phyloP scores from a whole-genome alignment of 805 yeast species.

The Starmerella sirachaensis region DNA sequence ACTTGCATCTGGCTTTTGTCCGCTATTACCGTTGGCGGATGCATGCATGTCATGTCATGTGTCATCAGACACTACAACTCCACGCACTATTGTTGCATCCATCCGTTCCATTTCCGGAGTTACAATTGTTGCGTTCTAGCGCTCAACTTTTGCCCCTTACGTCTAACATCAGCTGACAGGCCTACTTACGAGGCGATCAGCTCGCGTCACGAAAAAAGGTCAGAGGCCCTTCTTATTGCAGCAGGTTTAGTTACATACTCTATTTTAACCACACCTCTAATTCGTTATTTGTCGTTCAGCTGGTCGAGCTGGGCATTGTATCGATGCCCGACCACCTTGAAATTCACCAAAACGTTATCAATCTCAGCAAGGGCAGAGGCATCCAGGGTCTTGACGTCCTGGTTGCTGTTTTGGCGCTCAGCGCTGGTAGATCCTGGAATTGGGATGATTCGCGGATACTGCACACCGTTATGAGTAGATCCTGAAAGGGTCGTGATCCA shows the following conservation, averaged over 20 bases:
- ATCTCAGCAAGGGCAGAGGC: conserved; percentile 48
- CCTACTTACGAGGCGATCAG: too few species aligned
- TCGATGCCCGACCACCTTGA: conserved; percentile 46
- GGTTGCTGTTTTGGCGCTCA: conserved; percentile 51
- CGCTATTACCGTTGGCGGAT: too few species aligned
- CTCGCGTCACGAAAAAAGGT: too few species aligned
- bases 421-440: conserved; percentile 66
- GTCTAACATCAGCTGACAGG: too few species aligned
- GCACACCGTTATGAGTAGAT: conserved; percentile 15
- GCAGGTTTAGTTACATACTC: not conserved
- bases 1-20: too few species aligned
- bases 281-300: conserved; percentile 4
- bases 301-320: conserved; percentile 28
- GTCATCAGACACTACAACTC: too few species aligned
- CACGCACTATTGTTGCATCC: too few species aligned
- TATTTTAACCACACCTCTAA: not conserved
- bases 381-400: conserved; percentile 34
- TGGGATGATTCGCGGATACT: conserved; percentile 50
- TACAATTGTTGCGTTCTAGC: too few species aligned
- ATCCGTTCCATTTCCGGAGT: too few species aligned
- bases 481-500: conserved; percentile 41
- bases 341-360: conserved; percentile 33
- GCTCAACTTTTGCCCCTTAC: too few species aligned
- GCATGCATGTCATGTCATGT: too few species aligned
- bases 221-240: not conserved